phyloP scores from a whole-genome alignment of 2,329 filamentous ascomycete genomes.

The Cladosporium colombiae region DNA sequence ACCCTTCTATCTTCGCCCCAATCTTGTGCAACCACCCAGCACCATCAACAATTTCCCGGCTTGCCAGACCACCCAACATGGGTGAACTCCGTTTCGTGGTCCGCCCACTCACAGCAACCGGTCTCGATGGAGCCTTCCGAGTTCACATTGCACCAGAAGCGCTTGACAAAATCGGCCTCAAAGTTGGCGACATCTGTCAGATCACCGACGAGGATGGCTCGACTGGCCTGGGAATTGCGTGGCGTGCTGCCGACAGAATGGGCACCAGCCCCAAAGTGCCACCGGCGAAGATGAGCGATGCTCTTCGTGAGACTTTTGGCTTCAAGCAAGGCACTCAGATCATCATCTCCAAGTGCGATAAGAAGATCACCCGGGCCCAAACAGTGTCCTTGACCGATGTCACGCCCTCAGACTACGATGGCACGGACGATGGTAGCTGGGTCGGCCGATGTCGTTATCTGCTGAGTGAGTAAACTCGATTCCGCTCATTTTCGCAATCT shows the following conservation, averaged over 20 bases:
- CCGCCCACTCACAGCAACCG: constrained; percentile 46
- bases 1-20: not conserved
- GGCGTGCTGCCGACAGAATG: constrained; percentile 55
- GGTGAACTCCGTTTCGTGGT: constrained; percentile 48
- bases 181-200: constrained; percentile 61
- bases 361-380: constrained; percentile 55
- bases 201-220: constrained; percentile 47
- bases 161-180: constrained; percentile 56
- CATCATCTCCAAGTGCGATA: constrained; percentile 57
- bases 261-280: constrained; percentile 61
- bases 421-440: constrained; percentile 38
- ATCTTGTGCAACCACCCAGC: not conserved
- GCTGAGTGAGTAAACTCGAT: not conserved
- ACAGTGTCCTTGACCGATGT: constrained; percentile 63
- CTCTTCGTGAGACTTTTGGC: constrained; percentile 70
- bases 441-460: constrained; percentile 28
- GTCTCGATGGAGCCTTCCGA: constrained; percentile 59
- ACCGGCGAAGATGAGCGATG: constrained; percentile 71
- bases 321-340: constrained; percentile 73
- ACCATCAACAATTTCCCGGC: not conserved
- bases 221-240: constrained; percentile 62
- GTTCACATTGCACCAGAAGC: constrained; percentile 59
- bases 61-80: not conserved
- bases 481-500: constrained; percentile 17
- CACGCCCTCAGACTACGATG: constrained; percentile 39